These are phyloP conservation scores for Podospora comata DNA, from an alignment of 495 filamentous ascomycete species.

Conservation along the genomic window DNA sequence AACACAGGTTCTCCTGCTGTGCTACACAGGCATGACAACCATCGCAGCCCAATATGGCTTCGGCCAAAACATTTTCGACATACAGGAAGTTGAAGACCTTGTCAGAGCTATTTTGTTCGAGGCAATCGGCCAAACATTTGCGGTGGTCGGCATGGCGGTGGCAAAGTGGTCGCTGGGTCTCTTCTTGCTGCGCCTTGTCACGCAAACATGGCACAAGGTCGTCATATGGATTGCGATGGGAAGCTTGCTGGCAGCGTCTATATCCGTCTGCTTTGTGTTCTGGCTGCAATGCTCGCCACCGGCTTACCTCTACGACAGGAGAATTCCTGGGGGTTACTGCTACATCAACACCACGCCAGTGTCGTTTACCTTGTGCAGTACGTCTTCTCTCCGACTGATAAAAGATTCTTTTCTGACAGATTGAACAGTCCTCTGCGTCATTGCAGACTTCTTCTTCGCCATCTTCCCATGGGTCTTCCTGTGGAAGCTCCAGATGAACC, in stretches of 20 bases:
- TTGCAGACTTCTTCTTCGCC: conserved; percentile 47
- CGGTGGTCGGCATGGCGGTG: conserved; percentile 38
- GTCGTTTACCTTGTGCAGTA: conserved; percentile 23
- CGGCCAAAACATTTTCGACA: conserved; percentile 32
- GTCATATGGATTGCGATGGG: conserved; percentile 34
- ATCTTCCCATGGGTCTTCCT: conserved; percentile 48
- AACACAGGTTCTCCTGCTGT: conserved; percentile 26
- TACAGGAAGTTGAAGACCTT: conserved; percentile 27
- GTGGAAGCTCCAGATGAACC: conserved; percentile 48
- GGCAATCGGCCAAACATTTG: conserved; percentile 40
- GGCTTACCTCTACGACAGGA: conserved; percentile 25
- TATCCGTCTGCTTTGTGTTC: conserved; percentile 23
- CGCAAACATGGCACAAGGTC: conserved; percentile 34
- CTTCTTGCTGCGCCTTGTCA: conserved; percentile 41
- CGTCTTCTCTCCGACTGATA: conserved; percentile 4
- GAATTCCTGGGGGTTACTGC: conserved; percentile 22
- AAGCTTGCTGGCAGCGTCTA: conserved; percentile 18
- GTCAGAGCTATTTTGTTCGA: conserved; percentile 35
- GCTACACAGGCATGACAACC: conserved; percentile 31
- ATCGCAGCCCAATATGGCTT: conserved; percentile 34
- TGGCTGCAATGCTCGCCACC: conserved; percentile 25
- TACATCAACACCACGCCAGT: conserved; percentile 23
- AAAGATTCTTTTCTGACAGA: conserved; percentile 1
- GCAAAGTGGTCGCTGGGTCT: conserved; percentile 42
- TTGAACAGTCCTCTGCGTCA: conserved; percentile 17